phyloP scores from a whole-genome alignment of 257 asterid genomes.

The Cinchona pubescens region DNA sequence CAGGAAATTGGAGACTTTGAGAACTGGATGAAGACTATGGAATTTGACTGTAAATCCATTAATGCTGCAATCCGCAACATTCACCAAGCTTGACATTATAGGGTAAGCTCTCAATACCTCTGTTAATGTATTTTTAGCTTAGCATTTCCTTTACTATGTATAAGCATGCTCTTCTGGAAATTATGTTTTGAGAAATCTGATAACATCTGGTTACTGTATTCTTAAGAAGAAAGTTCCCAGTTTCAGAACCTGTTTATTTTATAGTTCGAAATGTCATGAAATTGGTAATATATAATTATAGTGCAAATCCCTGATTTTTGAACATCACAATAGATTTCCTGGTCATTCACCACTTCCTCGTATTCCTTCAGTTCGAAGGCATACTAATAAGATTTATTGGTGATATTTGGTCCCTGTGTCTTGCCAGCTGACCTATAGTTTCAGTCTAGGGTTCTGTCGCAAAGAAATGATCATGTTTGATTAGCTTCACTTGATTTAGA shows the following conservation, averaged over 20 bases:
- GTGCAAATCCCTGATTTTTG: background rate
- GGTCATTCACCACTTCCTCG: too few species aligned
- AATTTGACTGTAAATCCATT: conserved; percentile 85
- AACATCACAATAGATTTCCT: background rate
- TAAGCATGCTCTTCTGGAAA: background rate
- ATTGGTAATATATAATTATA: background rate
- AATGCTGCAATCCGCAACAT: conserved; percentile 82
- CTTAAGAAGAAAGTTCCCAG: background rate
- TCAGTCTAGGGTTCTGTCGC: background rate
- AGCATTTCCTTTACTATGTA: background rate
- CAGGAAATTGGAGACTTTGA: conserved; percentile 98
- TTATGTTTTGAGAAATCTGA: background rate
- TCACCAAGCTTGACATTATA: conserved; percentile 50
- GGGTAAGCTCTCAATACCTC: conserved; percentile 18
- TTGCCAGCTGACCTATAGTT: background rate
- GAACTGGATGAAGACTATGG: conserved; percentile 99
- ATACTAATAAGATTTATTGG: background rate
- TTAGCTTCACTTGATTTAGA: background rate
- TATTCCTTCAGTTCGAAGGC: too few species aligned
- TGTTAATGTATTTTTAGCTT: background rate
- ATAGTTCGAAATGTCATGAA: background rate
- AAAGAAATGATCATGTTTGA: background rate
- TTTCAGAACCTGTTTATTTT: background rate
- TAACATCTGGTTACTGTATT: background rate
- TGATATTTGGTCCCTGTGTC: background rate